These are phyloP conservation scores for Fusarium tuaranense DNA, from an alignment of 2,329 filamentous ascomycete species.

Conservation along the genomic window DNA sequence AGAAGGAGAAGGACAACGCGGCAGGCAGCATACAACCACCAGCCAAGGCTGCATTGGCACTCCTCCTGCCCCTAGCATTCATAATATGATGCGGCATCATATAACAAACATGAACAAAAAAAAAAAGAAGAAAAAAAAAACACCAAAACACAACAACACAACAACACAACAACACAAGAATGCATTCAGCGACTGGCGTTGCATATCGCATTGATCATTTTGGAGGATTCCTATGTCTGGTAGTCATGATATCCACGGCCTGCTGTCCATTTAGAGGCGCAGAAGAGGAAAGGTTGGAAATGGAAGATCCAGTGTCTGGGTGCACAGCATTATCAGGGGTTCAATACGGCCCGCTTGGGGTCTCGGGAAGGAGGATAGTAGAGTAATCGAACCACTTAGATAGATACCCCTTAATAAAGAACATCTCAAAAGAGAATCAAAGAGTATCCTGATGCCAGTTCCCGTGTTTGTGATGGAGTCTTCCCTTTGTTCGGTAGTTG, in stretches of 20 bases:
- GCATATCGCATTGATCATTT: constrained; percentile 5
- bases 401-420: constrained; percentile 16
- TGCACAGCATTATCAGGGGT: constrained; percentile 7
- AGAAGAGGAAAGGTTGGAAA: not conserved
- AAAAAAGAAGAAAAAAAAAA: not conserved
- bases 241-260: constrained; percentile 21
- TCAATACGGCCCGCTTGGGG: constrained; percentile 4
- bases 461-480: not conserved
- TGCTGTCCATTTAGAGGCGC: not conserved
- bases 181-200: constrained; percentile 30
- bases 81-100: constrained; percentile 9
- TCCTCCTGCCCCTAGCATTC: constrained; percentile 32
- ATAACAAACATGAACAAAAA: not conserved
- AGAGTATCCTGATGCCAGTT: not conserved
- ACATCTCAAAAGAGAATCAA: not conserved
- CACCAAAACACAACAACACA: not conserved
- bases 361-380: not conserved
- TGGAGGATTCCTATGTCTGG: constrained; percentile 15
- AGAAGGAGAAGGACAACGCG: constrained; percentile 2
- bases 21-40: constrained; percentile 14
- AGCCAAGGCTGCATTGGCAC: constrained; percentile 9
- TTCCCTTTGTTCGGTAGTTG: not conserved
- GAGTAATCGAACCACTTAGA: constrained; percentile 2
- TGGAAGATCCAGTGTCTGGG: not conserved
- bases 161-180: not conserved